Conservation (phyloP, 305 asterid genomes). For the Caryopteris hybrid region DNA sequence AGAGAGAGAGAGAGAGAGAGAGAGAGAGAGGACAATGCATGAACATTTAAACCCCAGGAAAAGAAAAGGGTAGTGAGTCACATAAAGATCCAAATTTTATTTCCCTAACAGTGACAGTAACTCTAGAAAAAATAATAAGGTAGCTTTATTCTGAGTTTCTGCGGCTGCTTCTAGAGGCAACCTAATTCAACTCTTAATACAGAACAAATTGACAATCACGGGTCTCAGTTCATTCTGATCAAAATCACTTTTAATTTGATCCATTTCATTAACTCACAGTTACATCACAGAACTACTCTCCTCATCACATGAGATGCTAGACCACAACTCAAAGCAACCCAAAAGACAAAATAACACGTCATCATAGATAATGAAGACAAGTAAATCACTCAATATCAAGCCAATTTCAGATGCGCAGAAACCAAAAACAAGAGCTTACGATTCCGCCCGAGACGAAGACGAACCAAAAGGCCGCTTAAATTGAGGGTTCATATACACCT, state of each 20-base stretch:
- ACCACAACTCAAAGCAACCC: constrained; percentile 8
- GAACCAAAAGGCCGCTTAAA: constrained; percentile 62
- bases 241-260: constrained; percentile 9
- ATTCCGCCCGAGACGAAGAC: constrained; percentile 65
- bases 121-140: constrained; percentile 21
- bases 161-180: constrained; percentile 11
- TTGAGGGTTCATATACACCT: constrained; percentile 53
- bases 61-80: neutral
- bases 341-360: neutral
- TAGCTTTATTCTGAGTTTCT: constrained; percentile 23
- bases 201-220: constrained; percentile 11
- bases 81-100: constrained; percentile 35
- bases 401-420: constrained; percentile 12
- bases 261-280: constrained; percentile 24
- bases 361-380: neutral
- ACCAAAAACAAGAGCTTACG: constrained; percentile 40
- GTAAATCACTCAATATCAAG: constrained; percentile 16
- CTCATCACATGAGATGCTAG: constrained; percentile 10
- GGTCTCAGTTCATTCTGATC: constrained; percentile 10
- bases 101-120: constrained; percentile 9
- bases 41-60: neutral
- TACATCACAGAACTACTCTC: constrained; percentile 15
- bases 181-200: constrained; percentile 15
- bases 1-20: neutral
- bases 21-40: constrained; percentile 3